Conservation (phyloP, 1,284 basidiomycete species). For the Irpex rosettiformis region DNA sequence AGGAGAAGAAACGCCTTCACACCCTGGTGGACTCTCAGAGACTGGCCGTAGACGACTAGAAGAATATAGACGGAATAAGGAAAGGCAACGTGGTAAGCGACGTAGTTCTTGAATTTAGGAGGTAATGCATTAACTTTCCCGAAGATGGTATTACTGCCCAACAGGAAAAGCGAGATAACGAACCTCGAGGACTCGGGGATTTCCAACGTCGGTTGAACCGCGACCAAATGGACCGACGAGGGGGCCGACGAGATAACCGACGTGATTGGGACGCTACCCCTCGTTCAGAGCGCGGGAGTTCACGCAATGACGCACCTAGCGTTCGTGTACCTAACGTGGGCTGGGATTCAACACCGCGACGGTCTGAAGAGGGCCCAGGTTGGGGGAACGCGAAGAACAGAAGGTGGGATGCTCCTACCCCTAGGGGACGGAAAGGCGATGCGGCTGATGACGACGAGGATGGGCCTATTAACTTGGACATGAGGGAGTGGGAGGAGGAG, state of each 20-base stretch:
- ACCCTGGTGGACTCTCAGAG: conserved; percentile 84
- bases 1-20: conserved; percentile 91
- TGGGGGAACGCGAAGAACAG: conserved; percentile 42
- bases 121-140: background rate
- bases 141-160: conserved; percentile 62
- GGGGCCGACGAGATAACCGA: conserved; percentile 20
- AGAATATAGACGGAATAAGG: conserved; percentile 67
- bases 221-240: conserved; percentile 37
- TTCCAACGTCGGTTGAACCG: conserved; percentile 69
- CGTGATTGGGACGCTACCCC: conserved; percentile 73
- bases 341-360: conserved; percentile 87
- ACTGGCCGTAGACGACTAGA: conserved; percentile 69
- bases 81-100: conserved; percentile 60
- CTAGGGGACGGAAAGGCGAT: conserved; percentile 51
- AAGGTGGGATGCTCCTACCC: conserved; percentile 86
- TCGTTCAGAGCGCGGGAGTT: conserved; percentile 50
- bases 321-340: conserved; percentile 85
- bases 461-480: conserved; percentile 57
- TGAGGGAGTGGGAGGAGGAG: conserved; percentile 93
- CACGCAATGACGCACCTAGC: conserved; percentile 73
- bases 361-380: conserved; percentile 51
- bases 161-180: conserved; percentile 50
- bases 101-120: background rate
- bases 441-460: conserved; percentile 48
- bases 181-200: conserved; percentile 64